Evolutionary conservation across 2,329 filamentous ascomycete species (phyloP).

Genomic region (Zymoseptoria pseudotritici): DNA sequence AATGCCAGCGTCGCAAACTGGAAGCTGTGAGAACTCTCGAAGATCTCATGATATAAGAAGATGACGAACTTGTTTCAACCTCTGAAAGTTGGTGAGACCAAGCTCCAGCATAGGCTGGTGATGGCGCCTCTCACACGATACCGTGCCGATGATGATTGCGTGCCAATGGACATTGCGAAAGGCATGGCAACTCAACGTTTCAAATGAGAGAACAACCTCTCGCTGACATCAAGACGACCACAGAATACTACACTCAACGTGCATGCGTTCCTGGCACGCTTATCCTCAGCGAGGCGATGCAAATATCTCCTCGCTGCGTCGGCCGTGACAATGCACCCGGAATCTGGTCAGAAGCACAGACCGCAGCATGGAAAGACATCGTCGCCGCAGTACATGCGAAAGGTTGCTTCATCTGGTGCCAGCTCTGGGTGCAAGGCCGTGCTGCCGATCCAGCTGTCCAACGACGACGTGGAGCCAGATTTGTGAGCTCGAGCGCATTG

Average conservation of each 20-base stretch:
- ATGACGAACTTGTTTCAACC: slow-evolving; percentile 32
- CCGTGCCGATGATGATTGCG: slow-evolving; percentile 38
- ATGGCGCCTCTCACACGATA: slow-evolving; percentile 46
- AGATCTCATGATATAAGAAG: neutral
- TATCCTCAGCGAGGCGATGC: slow-evolving; percentile 47
- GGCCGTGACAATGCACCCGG: slow-evolving; percentile 48
- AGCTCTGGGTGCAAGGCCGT: slow-evolving; percentile 56
- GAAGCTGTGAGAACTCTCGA: neutral
- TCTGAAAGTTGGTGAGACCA: slow-evolving; percentile 34
- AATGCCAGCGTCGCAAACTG: neutral
- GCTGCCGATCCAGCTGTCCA: slow-evolving; percentile 17
- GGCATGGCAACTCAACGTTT: slow-evolving; percentile 9
- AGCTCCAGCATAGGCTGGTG: slow-evolving; percentile 42
- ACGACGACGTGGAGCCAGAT: slow-evolving; percentile 12
- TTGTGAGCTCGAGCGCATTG: slow-evolving; percentile 27
- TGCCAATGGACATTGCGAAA: slow-evolving; percentile 24
- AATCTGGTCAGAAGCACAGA: slow-evolving; percentile 49
- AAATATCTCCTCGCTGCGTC: slow-evolving; percentile 38
- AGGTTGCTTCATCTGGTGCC: slow-evolving; percentile 53
- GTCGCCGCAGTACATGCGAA: slow-evolving; percentile 57
- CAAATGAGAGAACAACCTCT: slow-evolving; percentile 23
- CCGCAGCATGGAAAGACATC: slow-evolving; percentile 52
- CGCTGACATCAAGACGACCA: neutral
- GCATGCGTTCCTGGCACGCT: slow-evolving; percentile 46
- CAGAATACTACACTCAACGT: slow-evolving; percentile 50